Evolutionary conservation across 345 rosid species (phyloP).

Genomic region (Erodium maritimum): DNA sequence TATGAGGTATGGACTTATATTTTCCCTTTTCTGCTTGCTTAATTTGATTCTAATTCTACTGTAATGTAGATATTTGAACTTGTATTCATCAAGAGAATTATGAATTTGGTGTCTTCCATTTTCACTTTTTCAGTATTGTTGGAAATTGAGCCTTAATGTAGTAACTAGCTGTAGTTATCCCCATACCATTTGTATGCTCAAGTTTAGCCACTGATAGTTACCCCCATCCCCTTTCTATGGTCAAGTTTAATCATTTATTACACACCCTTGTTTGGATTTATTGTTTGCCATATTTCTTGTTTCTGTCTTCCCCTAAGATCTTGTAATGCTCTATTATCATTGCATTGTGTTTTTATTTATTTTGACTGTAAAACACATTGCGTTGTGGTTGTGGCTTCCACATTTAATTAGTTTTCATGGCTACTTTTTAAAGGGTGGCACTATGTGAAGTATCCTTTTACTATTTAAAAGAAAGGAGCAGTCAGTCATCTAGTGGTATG

Average conservation of each 20-base stretch:
- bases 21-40: neutral
- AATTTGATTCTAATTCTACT: neutral
- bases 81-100: neutral
- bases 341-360: no score
- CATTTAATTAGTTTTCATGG: neutral
- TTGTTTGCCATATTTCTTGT: neutral
- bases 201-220: no score
- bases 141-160: neutral
- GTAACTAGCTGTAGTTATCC: no score
- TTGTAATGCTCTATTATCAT: no score
- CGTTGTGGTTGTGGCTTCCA: neutral
- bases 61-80: neutral
- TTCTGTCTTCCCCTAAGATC: no score
- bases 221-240: neutral
- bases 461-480: neutral
- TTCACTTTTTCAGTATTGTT: neutral
- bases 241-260: no score
- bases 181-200: neutral
- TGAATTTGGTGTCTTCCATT: neutral
- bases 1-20: neutral
- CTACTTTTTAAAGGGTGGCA: neutral
- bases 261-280: neutral
- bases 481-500: slow-evolving; percentile 22
- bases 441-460: neutral
- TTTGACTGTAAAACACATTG: neutral